Base-by-base conservation (phyloP, 2,329 filamentous ascomycete genomes). In the Neofusicoccum laricinum region DNA sequence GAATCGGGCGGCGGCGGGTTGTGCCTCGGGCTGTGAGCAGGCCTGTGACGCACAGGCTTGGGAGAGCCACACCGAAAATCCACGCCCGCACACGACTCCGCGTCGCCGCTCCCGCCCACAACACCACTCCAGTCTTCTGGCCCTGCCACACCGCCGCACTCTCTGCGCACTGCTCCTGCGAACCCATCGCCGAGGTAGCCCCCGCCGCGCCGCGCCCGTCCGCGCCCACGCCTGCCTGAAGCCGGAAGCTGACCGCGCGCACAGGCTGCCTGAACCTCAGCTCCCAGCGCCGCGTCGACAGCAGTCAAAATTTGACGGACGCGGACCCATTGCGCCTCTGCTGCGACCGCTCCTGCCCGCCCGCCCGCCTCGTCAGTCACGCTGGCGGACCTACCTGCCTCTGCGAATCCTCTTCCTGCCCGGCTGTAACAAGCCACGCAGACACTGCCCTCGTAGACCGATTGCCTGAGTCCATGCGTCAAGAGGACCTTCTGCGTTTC, bases 401-500 rank as follows among this genome's bases (percentile, higher is more conserved):
- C 67, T 50, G 41, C 25, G 58, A 63, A 49, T 51, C 49, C 58
- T 38, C 46, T 30, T 63, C 69, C 73, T 76, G 75, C 73, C 75
- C 75, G 75, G 75, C 74, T 74, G 65, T 70, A 59, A 69, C 41
- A 65, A 73, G 74, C 74, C 75, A 55, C 70, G 74, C 74, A 76
- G 74, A 71, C 69, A 64, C 62, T 58, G 64, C 66, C 63, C 68
- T 61, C 64, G 36, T 51, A 40, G 32, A 19, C 19, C 49, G 15
- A 19, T 57, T 64, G 63, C 55, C n/a, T 59, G 70, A 69, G 78
- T 91, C 88, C 89, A 97, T 97, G 93, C 93, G 88, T 90, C 89
- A 86, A 79, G 90, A 89, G 82, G 91, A 96, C 81, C 88, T 96
- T 76, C 87, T 96, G 77, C 91, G 92, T 82, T 95, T 96, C 84